phyloP scores from a whole-genome alignment of 2,329 filamentous ascomycete genomes.

The Dryadomyces sulphureus region DNA sequence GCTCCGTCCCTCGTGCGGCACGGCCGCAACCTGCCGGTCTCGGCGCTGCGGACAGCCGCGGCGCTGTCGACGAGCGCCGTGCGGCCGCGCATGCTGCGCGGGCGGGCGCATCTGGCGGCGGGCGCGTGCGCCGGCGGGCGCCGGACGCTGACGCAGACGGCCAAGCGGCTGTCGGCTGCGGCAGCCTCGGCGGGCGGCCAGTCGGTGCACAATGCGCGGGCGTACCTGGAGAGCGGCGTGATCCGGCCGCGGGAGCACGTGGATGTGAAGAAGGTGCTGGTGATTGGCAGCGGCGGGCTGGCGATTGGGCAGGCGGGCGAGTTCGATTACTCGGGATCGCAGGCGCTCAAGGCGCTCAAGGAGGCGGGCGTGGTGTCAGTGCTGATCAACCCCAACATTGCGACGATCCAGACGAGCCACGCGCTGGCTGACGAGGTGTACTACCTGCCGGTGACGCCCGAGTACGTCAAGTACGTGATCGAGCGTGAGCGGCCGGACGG shows the following conservation, averaged over 20 bases:
- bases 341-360: conserved; percentile 93
- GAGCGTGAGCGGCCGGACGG: conserved; percentile 91
- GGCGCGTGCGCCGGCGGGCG: conserved; percentile 14
- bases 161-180: conserved; percentile 28
- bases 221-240: conserved; percentile 77
- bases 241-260: conserved; percentile 68
- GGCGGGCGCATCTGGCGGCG: conserved; percentile 18
- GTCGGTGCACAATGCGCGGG: conserved; percentile 64
- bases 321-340: conserved; percentile 95
- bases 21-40: conserved; percentile 33
- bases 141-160: conserved; percentile 26
- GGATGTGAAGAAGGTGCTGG: conserved; percentile 90
- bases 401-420: conserved; percentile 96
- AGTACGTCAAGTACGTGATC: conserved; percentile 96
- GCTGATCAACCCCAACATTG: conserved; percentile 97
- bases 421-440: conserved; percentile 98
- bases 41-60: conserved; percentile 27
- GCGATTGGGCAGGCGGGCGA: conserved; percentile 96
- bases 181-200: conserved; percentile 28
- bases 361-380: conserved; percentile 97
- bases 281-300: conserved; percentile 89
- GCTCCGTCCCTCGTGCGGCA: conserved; percentile 43
- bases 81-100: background rate
- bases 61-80: conserved; percentile 6
- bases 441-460: conserved; percentile 91